Evolutionary conservation across 2,329 filamentous ascomycete genomes (phyloP), one percentile per base, ranked within the genome.

Genomic region (Fusarium coicis): DNA sequence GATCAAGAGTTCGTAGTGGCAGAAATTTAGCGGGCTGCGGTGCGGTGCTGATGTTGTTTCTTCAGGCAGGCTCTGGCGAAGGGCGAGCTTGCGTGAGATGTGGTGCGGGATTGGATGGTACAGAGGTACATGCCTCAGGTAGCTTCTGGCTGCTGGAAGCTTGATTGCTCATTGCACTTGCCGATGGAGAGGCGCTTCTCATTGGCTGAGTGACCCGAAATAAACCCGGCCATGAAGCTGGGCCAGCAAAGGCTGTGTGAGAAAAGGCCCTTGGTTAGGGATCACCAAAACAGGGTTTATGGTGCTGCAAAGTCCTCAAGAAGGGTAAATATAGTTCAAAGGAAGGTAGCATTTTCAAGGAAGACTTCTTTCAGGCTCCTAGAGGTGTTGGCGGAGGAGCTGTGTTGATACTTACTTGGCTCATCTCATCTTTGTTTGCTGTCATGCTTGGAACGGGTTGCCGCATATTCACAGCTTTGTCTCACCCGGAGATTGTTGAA

Each of bases 11-110:
- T 77, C 66, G 76, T 72, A 68, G 76, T 75, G 75, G 76, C 74
- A 78, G 76, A 78, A 77, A 78, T 78, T 78, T 78, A 76, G 75
- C 64, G 75, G 73, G 74, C 32, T 73, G 62, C 53, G 61, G 72
- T 74, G 76, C 53, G 50, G 73, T 74, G 76, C 76, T 78, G 75
- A 76, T 78, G 74, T 74, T 76, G 74, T 77, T 76, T 68, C 16
- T 76, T 77, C 66, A 72, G 75, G 66, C 63, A 71, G 74, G 68
- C 54, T 58, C 65, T 70, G 63, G 34, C 55, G 53, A 68, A 54
- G 70, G 72, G 72, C 54, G 74, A 67, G 69, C 66, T 70, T 70
- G 62, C 55, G 39, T 64, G 62, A 46, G 61, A 46, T 57, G 54
- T 30, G 14, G 54, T 54, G 53, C 42, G 62, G 56, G 39, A 55